Conservation (phyloP, 1,284 basidiomycete genomes). For the Salmacisia buchloeana region DNA sequence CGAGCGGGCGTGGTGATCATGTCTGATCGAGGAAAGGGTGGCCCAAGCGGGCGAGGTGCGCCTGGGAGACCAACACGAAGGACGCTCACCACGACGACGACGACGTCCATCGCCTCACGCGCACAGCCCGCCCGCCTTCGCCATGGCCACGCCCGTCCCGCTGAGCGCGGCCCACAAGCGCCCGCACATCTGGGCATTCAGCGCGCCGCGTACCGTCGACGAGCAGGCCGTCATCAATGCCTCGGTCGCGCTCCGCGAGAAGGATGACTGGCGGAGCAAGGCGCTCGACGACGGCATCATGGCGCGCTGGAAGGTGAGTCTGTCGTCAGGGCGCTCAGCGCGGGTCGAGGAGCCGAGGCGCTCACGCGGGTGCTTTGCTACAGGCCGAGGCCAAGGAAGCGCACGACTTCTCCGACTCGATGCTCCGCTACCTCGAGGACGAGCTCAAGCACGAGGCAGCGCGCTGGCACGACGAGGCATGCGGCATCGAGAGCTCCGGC, state of each 20-base stretch:
- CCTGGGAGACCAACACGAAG: too few relatives aligned
- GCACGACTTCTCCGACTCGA: not conserved
- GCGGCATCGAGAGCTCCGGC: not conserved
- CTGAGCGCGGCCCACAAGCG: not conserved
- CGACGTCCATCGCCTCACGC: not conserved
- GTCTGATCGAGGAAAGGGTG: too few relatives aligned
- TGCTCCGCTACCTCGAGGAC: constrained; percentile 6
- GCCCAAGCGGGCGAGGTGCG: too few relatives aligned
- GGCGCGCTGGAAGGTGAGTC: constrained; percentile 9
- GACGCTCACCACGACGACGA: too few relatives aligned
- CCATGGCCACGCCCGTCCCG: not conserved
- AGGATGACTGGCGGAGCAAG: constrained; percentile 16
- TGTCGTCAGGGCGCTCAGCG: not conserved
- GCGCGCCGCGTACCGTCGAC: not conserved
- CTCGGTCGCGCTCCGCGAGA: constrained; percentile 9
- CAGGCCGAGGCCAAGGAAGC: constrained; percentile 8
- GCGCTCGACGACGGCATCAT: constrained; percentile 12
- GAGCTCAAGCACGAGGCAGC: constrained; percentile 8
- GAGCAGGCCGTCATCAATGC: not conserved
- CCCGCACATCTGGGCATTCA: not conserved
- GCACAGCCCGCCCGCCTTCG: not conserved
- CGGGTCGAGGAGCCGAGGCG: not conserved
- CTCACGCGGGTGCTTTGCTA: not conserved
- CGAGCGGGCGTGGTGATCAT: too few relatives aligned
- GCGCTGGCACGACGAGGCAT: constrained; percentile 1